Evolutionary conservation across 805 yeast species (phyloP).

Genomic region (Pichia membranifaciens): DNA sequence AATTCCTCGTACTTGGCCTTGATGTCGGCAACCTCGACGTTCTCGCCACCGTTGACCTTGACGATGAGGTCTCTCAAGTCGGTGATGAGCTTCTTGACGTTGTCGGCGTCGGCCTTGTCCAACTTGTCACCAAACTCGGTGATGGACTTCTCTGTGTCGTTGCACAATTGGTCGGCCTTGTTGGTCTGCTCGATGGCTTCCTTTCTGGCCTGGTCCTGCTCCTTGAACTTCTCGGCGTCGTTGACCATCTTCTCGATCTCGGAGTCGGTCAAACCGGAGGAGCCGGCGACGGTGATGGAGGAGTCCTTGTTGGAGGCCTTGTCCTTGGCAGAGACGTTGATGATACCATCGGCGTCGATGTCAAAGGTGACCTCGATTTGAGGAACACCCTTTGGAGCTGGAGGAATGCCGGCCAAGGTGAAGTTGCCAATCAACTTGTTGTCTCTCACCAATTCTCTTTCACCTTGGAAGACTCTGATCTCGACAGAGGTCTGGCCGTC

Average conservation of each 20-base stretch:
- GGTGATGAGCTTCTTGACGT: slow-evolving; percentile 47
- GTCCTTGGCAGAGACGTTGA: slow-evolving; percentile 77
- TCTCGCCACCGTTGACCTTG: slow-evolving; percentile 48
- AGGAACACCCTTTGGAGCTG: slow-evolving; percentile 92
- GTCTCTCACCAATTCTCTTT: slow-evolving; percentile 96
- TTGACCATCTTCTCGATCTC: slow-evolving; percentile 59
- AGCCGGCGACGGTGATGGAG: slow-evolving; percentile 67
- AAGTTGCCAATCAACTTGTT: slow-evolving; percentile 97
- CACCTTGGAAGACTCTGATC: slow-evolving; percentile 98
- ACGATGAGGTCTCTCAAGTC: slow-evolving; percentile 61
- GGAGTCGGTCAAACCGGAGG: slow-evolving; percentile 61
- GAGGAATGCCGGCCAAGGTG: slow-evolving; percentile 91
- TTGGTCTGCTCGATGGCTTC: slow-evolving; percentile 68
- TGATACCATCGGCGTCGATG: slow-evolving; percentile 91
- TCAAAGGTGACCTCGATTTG: slow-evolving; percentile 93
- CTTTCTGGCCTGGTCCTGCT: slow-evolving; percentile 52
- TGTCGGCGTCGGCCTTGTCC: slow-evolving; percentile 43
- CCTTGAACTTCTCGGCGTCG: slow-evolving; percentile 61
- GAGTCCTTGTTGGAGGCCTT: slow-evolving; percentile 73
- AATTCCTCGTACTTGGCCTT: slow-evolving; percentile 70
- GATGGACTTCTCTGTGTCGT: slow-evolving; percentile 85
- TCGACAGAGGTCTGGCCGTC: slow-evolving; percentile 96
- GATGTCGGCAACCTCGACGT: slow-evolving; percentile 49
- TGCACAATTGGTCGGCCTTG: slow-evolving; percentile 69
- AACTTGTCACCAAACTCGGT: slow-evolving; percentile 64